Evolutionary conservation across 2,329 filamentous ascomycete genomes (phyloP), one percentile per base, ranked within the genome.

Genomic region (Sclerotinia minor): DNA sequence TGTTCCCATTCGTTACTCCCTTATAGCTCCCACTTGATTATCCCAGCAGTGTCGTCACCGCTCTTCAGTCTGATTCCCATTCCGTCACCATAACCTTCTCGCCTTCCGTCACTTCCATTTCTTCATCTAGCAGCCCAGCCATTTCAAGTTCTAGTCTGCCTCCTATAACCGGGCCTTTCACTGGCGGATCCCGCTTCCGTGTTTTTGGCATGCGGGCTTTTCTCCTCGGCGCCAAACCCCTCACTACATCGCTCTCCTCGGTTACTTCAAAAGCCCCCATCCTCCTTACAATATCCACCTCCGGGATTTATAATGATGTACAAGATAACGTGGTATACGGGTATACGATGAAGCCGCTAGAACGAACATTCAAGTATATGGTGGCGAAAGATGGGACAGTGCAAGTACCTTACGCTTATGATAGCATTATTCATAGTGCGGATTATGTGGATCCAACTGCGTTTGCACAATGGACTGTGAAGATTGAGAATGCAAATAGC

Each of bases 71-170:
- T 21, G 9, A 8, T n/a, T 49, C 32, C 54, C 17, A 35, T 24
- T 57, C 54, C 32, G 35, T 41, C 54, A 57, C 54, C 19, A 57
- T 57, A 41, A 57, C 54, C 9, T n/a, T 57, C 54, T 38, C 54
- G 32, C 54, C 54, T 24, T 57, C 54, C 54, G 5, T 35, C 52
- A 41, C 24, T 19, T 54, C 11, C 24, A 19, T 26, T 13, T 41
- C 11, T 32, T 32, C 52, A n/a, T 21, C 7, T 9, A 21, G 1
- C 21, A 49, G 1, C n/a, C 9, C 21, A 49, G 21, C 21, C 7
- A n/a, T 21, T 1, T 15, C 9, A 32, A 7, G 24, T 32, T 54
- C 13, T 9, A 26, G 5, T 13, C 54, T 57, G 5, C 32, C 54
- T 13, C n/a, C 32, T 9, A 13, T 57, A 15, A 11, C 54, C 9